Percentiles rank a stretch among this genome's conserved stretches.
Conservation (phyloP, 352 stramenopile species). For the Blastocystis sp. region DNA sequence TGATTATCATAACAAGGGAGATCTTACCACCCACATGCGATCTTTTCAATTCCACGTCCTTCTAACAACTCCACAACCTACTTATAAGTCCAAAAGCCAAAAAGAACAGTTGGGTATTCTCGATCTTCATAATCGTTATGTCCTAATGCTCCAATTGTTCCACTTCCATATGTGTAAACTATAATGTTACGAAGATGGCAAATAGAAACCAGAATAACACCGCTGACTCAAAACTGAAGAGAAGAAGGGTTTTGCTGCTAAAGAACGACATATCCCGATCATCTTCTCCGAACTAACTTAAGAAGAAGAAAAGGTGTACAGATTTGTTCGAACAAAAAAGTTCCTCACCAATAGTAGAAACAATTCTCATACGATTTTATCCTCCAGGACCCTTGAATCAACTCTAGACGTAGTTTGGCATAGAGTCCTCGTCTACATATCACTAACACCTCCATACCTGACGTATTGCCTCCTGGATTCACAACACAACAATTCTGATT, state of each 20-base stretch:
- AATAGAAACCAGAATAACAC: slow-evolving; percentile 3
- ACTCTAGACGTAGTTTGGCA: background rate
- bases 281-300: background rate
- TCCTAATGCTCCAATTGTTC: slow-evolving; percentile 52
- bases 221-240: background rate
- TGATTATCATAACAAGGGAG: background rate
- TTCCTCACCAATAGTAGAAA: background rate
- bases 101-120: slow-evolving; percentile 24
- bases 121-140: slow-evolving; percentile 64
- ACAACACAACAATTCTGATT: slow-evolving; percentile 29
- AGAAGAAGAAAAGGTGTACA: background rate
- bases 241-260: too few species aligned
- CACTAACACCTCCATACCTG: background rate
- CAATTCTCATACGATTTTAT: background rate
- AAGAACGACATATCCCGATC: background rate
- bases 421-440: background rate
- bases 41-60: slow-evolving; percentile 35
- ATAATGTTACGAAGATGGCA: background rate
- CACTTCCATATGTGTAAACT: slow-evolving; percentile 65
- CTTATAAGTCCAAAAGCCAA: background rate
- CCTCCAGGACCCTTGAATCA: background rate
- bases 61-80: slow-evolving; percentile 53
- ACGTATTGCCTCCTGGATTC: slow-evolving; percentile 25
- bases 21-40: slow-evolving; percentile 51
- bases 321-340: background rate